Percentiles rank a stretch among this genome's conserved stretches.
These are phyloP conservation scores for Stemphylium vesicarium DNA, from an alignment of 2,329 filamentous ascomycete genomes.

Conservation along the genomic window DNA sequence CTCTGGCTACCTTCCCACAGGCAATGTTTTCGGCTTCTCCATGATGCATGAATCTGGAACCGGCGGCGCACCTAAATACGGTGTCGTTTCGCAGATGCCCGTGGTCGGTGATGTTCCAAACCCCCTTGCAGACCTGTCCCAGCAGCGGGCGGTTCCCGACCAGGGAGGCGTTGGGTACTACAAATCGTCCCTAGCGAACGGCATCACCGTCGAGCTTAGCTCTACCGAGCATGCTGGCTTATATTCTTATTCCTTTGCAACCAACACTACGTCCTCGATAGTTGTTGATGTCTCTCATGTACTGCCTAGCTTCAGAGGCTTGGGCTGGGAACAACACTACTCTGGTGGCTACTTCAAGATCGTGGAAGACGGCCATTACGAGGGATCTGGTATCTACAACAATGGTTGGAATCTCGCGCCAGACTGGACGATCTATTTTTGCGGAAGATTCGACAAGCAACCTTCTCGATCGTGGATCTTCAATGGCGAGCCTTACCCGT, in stretches of 20 bases:
- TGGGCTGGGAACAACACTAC: conserved; percentile 68
- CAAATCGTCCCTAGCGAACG: conserved; percentile 60
- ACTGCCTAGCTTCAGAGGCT: conserved; percentile 66
- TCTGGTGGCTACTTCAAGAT: conserved; percentile 65
- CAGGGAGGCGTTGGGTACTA: conserved; percentile 67
- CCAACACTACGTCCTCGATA: conserved; percentile 50
- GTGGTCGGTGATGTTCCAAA: background rate
- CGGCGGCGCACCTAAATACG: background rate
- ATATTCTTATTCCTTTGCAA: conserved; percentile 65
- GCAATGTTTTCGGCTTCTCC: background rate
- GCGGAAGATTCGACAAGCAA: conserved; percentile 62
- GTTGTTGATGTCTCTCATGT: conserved; percentile 70
- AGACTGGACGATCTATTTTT: conserved; percentile 69
- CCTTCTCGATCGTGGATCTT: conserved; percentile 42
- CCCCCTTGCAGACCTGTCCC: conserved; percentile 50
- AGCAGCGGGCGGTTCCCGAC: conserved; percentile 59
- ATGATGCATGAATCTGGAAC: background rate
- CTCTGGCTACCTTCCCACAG: conserved; percentile 8
- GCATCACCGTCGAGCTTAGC: conserved; percentile 64
- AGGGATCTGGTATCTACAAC: conserved; percentile 67
- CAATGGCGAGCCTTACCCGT: conserved; percentile 27
- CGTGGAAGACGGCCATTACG: conserved; percentile 60
- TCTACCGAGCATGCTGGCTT: conserved; percentile 64
- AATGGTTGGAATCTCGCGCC: conserved; percentile 71
- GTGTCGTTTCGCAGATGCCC: background rate